A percentile compares a stretch with the other conserved stretches of the same genome.
Conservation (phyloP, 768 basidiomycete species). For the Pisolithus albus region DNA sequence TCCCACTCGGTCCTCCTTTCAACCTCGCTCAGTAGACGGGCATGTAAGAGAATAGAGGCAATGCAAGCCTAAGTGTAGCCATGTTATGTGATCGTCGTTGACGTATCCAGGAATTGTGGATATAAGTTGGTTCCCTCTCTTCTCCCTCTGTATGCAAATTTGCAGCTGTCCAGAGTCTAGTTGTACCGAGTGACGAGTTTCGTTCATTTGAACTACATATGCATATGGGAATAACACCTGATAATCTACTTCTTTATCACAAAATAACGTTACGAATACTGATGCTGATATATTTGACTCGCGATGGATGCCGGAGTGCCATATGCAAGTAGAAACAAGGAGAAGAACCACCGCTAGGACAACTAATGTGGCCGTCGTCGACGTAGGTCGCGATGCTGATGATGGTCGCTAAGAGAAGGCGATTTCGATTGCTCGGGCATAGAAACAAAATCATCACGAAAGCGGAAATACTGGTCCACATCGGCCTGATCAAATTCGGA, state of each 20-base stretch:
- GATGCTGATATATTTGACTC: neutral
- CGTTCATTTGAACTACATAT: neutral
- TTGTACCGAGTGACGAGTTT: no score
- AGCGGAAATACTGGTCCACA: slow-evolving; percentile 69
- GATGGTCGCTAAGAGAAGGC: slow-evolving; percentile 1
- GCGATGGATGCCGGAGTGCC: neutral
- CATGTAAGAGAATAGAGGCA: neutral
- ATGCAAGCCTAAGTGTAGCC: neutral
- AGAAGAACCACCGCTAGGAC: neutral
- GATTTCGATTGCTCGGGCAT: neutral
- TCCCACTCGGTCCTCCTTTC: slow-evolving; percentile 28
- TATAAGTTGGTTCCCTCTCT: no score
- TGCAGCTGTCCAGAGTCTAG: no score
- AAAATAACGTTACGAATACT: no score
- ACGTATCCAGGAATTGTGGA: no score
- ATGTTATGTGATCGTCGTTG: neutral
- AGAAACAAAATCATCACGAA: slow-evolving; percentile 18
- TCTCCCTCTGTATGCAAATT: no score
- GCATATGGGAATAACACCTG: neutral
- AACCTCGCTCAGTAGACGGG: slow-evolving; percentile 14
- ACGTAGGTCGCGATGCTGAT: slow-evolving; percentile 17
- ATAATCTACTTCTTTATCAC: no score
- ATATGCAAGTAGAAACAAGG: neutral
- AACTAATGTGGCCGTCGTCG: slow-evolving; percentile 15
- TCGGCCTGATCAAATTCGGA: slow-evolving; percentile 64